These are phyloP conservation scores for Parasarocladium wereldwijsianum DNA, from an alignment of 2,329 filamentous ascomycete genomes.

Conservation along the genomic window DNA sequence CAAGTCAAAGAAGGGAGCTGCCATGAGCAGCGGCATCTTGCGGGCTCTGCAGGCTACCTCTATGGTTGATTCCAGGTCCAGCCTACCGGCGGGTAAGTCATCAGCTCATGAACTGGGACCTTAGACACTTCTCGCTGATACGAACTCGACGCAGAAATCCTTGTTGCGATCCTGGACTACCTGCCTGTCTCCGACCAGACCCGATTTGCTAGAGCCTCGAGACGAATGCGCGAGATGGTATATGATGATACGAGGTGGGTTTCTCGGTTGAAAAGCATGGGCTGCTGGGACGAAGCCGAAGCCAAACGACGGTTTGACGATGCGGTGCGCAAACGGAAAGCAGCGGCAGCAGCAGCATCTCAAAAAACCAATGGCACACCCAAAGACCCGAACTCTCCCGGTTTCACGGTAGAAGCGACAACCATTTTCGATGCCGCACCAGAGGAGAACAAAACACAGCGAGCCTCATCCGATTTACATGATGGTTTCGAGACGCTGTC, in stretches of 20 bases:
- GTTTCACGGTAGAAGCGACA: no score
- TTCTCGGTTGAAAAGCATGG: conserved; percentile 69
- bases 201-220: conserved; percentile 69
- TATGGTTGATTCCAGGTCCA: conserved; percentile 64
- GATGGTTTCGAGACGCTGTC: conserved; percentile 74
- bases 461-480: conserved; percentile 16
- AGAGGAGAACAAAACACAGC: conserved; percentile 46
- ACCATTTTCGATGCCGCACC: conserved; percentile 40
- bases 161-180: conserved; percentile 78
- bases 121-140: conserved; percentile 5
- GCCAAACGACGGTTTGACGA: conserved; percentile 72
- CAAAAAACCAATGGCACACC: conserved; percentile 7
- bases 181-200: conserved; percentile 75
- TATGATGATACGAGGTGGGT: conserved; percentile 98
- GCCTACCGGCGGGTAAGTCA: conserved; percentile 62
- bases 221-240: conserved; percentile 89
- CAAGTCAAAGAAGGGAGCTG: conserved; percentile 24
- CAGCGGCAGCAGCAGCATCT: conserved; percentile 25
- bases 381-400: conserved; percentile 2
- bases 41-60: conserved; percentile 66
- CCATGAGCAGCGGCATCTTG: conserved; percentile 43
- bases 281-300: conserved; percentile 81
- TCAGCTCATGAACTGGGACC: not conserved
- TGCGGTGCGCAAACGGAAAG: conserved; percentile 43
- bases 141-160: conserved; percentile 49